Evolutionary conservation across 139 green algal genomes (phyloP).

Genomic region (Chlorella sp.): DNA sequence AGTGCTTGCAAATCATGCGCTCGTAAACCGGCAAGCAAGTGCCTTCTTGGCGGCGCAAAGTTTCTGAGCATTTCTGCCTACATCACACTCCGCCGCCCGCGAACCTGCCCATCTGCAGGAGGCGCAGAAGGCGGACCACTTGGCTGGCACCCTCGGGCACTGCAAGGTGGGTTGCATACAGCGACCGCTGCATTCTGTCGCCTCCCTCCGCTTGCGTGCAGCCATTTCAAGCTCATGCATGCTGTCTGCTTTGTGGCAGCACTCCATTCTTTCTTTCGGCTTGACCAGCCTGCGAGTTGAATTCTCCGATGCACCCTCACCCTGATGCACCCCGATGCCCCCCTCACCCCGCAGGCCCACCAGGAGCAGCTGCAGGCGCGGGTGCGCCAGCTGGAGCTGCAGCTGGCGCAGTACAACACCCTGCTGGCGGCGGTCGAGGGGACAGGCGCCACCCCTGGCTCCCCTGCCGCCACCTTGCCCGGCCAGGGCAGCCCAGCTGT

Average conservation of each 20-base stretch:
- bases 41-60: too few relatives aligned
- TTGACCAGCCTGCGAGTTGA: too few relatives aligned
- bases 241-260: too few relatives aligned
- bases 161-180: not conserved
- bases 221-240: too few relatives aligned
- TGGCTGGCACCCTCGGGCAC: not conserved
- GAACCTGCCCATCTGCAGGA: too few relatives aligned
- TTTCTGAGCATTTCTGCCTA: too few relatives aligned
- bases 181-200: not conserved
- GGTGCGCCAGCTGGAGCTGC: slow-evolving; percentile 18
- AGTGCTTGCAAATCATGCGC: not conserved
- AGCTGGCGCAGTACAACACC: slow-evolving; percentile 16
- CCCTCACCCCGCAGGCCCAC: not conserved
- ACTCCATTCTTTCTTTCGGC: too few relatives aligned
- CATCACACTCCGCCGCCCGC: too few relatives aligned
- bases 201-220: not conserved
- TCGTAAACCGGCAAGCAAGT: too few relatives aligned
- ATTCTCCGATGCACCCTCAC: not conserved
- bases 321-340: not conserved
- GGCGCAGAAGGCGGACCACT: not conserved
- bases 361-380: slow-evolving; percentile 18
- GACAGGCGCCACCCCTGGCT: not conserved
- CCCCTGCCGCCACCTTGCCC: too few relatives aligned
- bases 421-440: slow-evolving; percentile 9
- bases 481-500: not conserved